Percentiles rank a stretch among this genome's conserved stretches.
phyloP scores from a whole-genome alignment of 495 filamentous ascomycete species.

The Aspergillus leporis region DNA sequence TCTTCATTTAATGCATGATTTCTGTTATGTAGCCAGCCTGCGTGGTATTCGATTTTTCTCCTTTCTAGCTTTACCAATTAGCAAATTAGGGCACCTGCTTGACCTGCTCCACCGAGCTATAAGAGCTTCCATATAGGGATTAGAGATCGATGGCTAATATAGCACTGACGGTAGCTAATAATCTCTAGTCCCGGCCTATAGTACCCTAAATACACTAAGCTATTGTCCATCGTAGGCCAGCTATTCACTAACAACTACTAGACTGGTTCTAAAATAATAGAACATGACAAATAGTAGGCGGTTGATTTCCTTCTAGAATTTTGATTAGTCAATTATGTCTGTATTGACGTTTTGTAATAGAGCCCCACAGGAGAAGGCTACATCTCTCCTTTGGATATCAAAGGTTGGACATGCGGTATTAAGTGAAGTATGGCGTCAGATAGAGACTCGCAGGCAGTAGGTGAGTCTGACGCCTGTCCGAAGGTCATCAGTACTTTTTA shows the following conservation, averaged over 20 bases:
- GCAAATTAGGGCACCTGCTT: too few relatives aligned
- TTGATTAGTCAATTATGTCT: not conserved
- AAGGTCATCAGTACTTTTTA: constrained; percentile 9
- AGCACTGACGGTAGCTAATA: not conserved
- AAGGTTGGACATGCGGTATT: not conserved
- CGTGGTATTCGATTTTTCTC: not conserved
- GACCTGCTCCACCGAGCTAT: too few relatives aligned
- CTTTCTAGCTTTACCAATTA: too few relatives aligned
- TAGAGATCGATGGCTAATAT: too few relatives aligned
- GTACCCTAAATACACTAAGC: not conserved
- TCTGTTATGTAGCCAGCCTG: not conserved
- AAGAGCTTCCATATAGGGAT: not conserved
- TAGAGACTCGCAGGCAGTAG: not conserved
- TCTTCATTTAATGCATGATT: not conserved
- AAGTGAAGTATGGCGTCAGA: not conserved
- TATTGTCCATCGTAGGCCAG: not conserved
- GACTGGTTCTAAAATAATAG: not conserved
- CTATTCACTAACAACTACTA: not conserved
- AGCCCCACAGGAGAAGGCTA: not conserved
- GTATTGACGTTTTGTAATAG: not conserved
- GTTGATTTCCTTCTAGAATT: not conserved
- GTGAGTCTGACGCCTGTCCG: not conserved
- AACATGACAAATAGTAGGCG: not conserved
- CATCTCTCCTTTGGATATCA: not conserved
- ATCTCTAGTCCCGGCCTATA: not conserved